phyloP scores from a whole-genome alignment of 2,329 filamentous ascomycete species.

The Diaporthe eres region DNA sequence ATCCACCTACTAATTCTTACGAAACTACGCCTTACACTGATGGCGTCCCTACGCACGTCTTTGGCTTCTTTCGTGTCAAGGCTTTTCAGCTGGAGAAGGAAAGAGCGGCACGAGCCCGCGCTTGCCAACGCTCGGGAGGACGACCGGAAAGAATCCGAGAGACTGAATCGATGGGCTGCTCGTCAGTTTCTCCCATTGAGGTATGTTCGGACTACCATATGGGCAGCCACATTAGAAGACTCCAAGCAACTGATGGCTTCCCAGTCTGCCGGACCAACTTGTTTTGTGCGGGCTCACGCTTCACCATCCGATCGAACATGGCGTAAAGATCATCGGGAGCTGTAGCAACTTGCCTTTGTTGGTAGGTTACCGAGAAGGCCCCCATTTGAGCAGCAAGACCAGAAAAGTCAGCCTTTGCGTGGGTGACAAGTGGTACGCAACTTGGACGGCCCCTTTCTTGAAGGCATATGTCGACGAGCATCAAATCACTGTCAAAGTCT shows the following conservation, averaged over 20 bases:
- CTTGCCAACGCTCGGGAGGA: neutral
- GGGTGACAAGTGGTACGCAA: constrained; percentile 29
- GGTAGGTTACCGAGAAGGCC: constrained; percentile 16
- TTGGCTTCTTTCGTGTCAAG: neutral
- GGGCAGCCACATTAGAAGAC: no score
- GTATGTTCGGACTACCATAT: neutral
- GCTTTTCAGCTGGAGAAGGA: neutral
- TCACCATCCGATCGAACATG: neutral
- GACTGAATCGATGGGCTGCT: neutral
- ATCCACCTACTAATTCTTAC: no score
- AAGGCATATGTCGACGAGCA: neutral
- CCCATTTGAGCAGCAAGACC: constrained; percentile 1
- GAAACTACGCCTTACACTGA: no score
- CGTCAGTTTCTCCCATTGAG: neutral
- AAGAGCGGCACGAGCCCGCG: no score
- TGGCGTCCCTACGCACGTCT: neutral
- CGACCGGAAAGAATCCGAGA: constrained; percentile 2
- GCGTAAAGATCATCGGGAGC: neutral
- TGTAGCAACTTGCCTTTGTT: neutral
- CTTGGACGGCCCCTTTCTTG: constrained; percentile 18
- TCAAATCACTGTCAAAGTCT: neutral
- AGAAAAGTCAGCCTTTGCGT: constrained; percentile 18
- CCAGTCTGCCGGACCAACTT: constrained; percentile 24
- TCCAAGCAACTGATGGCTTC: neutral
- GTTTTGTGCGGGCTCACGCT: neutral